These are phyloP conservation scores for Allium fistulosum DNA, from an alignment of 106 monocot genomes.

Conservation along the genomic window DNA sequence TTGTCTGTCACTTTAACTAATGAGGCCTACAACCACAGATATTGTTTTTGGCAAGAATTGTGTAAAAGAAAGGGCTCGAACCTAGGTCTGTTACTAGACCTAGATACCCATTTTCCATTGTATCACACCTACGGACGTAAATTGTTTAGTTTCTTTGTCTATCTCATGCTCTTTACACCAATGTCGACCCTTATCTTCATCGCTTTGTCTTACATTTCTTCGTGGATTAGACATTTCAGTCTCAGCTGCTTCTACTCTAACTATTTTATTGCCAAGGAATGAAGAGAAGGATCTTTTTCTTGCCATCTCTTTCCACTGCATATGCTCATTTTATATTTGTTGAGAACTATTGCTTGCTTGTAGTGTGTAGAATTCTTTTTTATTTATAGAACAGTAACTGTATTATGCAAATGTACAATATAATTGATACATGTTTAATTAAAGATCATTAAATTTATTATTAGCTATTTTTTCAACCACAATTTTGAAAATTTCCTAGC, in stretches of 20 bases:
- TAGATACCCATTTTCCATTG: too few relatives aligned
- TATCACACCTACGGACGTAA: too few relatives aligned
- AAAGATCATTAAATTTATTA: too few relatives aligned
- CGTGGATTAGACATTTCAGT: neutral
- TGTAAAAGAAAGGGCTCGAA: too few relatives aligned
- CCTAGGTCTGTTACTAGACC: too few relatives aligned
- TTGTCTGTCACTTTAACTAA: too few relatives aligned
- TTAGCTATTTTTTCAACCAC: too few relatives aligned
- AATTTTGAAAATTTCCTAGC: too few relatives aligned
- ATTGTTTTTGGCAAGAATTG: too few relatives aligned
- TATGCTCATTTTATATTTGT: neutral
- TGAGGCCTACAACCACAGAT: too few relatives aligned
- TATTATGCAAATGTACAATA: too few relatives aligned
- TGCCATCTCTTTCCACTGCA: neutral
- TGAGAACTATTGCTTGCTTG: neutral
- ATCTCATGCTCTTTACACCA: constrained; percentile 13
- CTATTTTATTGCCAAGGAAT: constrained; percentile 3
- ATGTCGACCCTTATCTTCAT: neutral
- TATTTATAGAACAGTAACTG: neutral
- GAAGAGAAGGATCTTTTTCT: neutral
- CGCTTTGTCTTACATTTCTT: constrained; percentile 2
- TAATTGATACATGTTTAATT: too few relatives aligned
- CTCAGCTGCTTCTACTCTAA: neutral
- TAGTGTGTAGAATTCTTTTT: neutral
- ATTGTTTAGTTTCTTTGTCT: constrained; percentile 8